Evolutionary conservation across 192 early-diverging fungal genomes (phyloP), one percentile per base, ranked within the genome.

Genomic region (Backusella sp.): DNA sequence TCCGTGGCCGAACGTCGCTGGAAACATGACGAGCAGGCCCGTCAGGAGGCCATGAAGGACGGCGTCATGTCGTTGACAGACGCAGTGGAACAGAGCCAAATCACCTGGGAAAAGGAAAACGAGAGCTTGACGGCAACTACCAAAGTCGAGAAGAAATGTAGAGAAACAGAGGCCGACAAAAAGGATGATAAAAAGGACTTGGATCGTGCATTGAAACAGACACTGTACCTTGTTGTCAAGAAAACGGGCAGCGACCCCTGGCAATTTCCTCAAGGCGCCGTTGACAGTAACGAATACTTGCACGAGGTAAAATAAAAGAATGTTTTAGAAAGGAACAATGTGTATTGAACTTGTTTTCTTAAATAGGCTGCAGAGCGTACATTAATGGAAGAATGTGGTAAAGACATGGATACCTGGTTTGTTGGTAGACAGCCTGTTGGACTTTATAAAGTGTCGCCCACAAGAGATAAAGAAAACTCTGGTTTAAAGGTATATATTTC

Each of bases 341-440:
- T 39, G 7, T 71, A 17, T 62, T 26, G 11, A 23, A 23, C 26
- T 28, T 4, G 32, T 32, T 1, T 12, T 12, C n/a, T n/a, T 73
- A 4, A 39, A 21, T 80, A 95, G 89, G 94, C 93, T 59, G 94
- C 96, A 41, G 83, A 85, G 71, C 90, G 94, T 76, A 87, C 88
- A 68, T 79, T 97, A 70, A 81, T 82, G 44, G 91, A 91, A 39
- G 84, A 84, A 46, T 94, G 93, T 80, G 96, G 95, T 66, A 79
- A 76, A 37, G 81, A 88, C 66, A 91, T 96, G 91, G 92, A 94
- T 75, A 85, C 90, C 19, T 97, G 94, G 94, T 88, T 93, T 59
- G 96, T 97, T 11, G 95, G 95, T n/a, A 81, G 87, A 69, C 90
- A 90, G 21, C 96, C 96, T 4, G 87, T 96, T 52, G 93, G 93